Percentiles rank a stretch among this genome's conserved stretches.
Evolutionary conservation across 345 rosid species (phyloP).

Genomic region (Eucalyptus erythrocorys): DNA sequence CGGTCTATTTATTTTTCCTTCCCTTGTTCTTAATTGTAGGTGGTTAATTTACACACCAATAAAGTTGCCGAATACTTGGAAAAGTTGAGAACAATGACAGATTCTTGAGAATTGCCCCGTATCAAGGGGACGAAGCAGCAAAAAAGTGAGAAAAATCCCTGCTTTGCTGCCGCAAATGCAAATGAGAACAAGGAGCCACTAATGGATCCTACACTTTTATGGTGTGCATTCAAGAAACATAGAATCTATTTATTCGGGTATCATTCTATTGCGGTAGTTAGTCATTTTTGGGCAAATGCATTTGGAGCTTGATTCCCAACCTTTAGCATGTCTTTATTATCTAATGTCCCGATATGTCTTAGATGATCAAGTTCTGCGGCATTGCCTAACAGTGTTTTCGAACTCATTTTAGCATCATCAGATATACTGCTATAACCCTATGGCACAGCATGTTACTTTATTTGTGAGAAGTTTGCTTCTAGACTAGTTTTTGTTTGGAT

Average conservation of each 20-base stretch:
- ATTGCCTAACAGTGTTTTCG: neutral
- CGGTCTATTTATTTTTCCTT: too few relatives aligned
- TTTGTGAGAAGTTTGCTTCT: neutral
- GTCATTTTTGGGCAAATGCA: neutral
- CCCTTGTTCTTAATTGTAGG: too few relatives aligned
- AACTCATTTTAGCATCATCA: neutral
- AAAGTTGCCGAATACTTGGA: too few relatives aligned
- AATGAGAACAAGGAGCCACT: too few relatives aligned
- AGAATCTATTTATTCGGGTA: conserved; percentile 93
- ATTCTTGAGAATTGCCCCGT: too few relatives aligned
- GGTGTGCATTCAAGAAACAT: conserved; percentile 93
- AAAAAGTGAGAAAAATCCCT: too few relatives aligned
- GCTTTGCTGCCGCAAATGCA: too few relatives aligned
- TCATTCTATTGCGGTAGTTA: neutral
- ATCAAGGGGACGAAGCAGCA: too few relatives aligned
- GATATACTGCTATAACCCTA: neutral
- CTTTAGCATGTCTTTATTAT: neutral
- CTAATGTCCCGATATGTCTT: neutral
- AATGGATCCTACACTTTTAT: conserved; percentile 87
- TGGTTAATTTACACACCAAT: too few relatives aligned
- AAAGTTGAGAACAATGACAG: too few relatives aligned
- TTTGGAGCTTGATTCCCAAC: neutral
- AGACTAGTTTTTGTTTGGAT: neutral
- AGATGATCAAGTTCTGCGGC: neutral
- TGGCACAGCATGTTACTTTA: neutral